Conservation (phyloP, 306 rosid genomes). For the Datisca glomerata region DNA sequence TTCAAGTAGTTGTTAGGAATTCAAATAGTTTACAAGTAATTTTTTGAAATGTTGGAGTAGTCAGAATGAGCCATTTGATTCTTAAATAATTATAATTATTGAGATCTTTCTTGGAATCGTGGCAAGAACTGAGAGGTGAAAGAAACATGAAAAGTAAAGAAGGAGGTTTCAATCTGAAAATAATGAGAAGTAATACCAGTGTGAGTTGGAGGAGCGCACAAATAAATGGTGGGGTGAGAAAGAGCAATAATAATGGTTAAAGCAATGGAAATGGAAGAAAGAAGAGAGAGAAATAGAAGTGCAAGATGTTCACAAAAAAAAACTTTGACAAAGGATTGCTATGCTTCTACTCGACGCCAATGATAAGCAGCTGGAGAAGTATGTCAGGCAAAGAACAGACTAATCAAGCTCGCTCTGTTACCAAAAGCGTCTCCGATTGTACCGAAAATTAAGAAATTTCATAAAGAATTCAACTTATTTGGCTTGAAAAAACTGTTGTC, state of each 20-base stretch:
- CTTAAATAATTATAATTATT: no score
- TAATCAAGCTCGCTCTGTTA: conserved; percentile 80
- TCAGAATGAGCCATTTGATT: no score
- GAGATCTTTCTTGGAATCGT: conserved; percentile 72
- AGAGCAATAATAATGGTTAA: conserved; percentile 35
- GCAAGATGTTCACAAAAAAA: conserved; percentile 74
- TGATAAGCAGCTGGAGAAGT: conserved; percentile 65
- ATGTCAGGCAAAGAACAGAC: conserved; percentile 44
- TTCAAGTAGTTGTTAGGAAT: no score
- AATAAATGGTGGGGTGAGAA: conserved; percentile 45
- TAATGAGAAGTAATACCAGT: conserved; percentile 55
- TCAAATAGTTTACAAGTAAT: no score
- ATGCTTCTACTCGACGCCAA: conserved; percentile 65
- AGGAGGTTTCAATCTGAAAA: conserved; percentile 50
- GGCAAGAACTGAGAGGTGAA: no score
- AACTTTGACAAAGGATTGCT: conserved; percentile 62
- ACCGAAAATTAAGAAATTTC: conserved; percentile 21
- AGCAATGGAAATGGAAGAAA: conserved; percentile 45
- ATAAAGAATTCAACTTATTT: no score
- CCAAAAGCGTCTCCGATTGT: conserved; percentile 90
- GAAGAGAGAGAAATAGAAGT: conserved; percentile 72
- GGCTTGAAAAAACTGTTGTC: conserved; percentile 5
- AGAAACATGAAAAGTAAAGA: conserved; percentile 37
- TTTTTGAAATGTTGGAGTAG: no score
- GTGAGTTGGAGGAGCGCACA: conserved; percentile 12